phyloP scores from a whole-genome alignment of 2,329 filamentous ascomycete genomes.

The Claviceps humidiphila region DNA sequence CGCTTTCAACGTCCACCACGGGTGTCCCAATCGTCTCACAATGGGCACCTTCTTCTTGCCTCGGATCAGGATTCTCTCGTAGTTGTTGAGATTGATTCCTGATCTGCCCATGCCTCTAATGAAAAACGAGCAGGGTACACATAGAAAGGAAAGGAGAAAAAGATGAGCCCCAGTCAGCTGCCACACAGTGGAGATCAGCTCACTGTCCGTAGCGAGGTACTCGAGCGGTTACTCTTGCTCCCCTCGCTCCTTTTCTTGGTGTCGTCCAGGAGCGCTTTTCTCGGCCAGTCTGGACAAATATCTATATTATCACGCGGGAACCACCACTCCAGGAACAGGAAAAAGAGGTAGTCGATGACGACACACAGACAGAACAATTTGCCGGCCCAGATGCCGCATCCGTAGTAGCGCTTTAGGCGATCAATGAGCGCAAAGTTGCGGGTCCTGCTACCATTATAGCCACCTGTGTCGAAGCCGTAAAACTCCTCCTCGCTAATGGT shows the following conservation, averaged over 20 bases:
- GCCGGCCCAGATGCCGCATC: slow-evolving; percentile 95
- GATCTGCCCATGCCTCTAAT: too few relatives aligned
- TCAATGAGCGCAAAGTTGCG: slow-evolving; percentile 91
- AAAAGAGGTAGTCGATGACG: slow-evolving; percentile 86
- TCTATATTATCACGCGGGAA: slow-evolving; percentile 80
- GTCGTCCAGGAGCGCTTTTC: slow-evolving; percentile 41
- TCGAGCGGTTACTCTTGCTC: slow-evolving; percentile 18
- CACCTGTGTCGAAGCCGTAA: slow-evolving; percentile 64
- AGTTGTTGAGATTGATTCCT: too few relatives aligned
- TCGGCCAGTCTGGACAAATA: slow-evolving; percentile 81
- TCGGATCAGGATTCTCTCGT: too few relatives aligned
- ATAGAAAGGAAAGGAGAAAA: not conserved
- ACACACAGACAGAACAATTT: slow-evolving; percentile 94
- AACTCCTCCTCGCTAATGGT: slow-evolving; percentile 78
- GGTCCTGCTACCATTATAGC: slow-evolving; percentile 57
- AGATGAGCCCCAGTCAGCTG: too few relatives aligned
- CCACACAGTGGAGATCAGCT: slow-evolving; percentile 5
- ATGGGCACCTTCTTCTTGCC: too few relatives aligned
- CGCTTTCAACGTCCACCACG: too few relatives aligned
- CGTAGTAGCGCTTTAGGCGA: slow-evolving; percentile 88
- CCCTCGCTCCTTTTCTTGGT: slow-evolving; percentile 13
- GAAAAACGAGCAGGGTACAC: not conserved
- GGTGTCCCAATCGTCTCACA: too few relatives aligned
- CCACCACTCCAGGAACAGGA: slow-evolving; percentile 74
- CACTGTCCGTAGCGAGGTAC: slow-evolving; percentile 16